Base-by-base conservation (phyloP, 2,329 filamentous ascomycete genomes). In the Didymella exigua region DNA sequence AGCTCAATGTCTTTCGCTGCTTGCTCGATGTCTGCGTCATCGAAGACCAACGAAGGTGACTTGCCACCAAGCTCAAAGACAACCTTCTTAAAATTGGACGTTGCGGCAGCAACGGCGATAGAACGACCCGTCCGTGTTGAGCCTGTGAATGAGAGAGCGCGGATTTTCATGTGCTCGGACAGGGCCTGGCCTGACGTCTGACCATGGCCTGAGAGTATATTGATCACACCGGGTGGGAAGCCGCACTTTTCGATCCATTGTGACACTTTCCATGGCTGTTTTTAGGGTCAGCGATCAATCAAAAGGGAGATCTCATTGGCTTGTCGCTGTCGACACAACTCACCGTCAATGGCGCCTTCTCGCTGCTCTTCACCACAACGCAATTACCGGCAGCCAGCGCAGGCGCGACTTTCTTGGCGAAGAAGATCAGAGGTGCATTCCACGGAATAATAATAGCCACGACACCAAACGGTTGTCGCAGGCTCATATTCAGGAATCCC, bases 21-120 rank as follows among this genome's bases (percentile, higher is more conserved):
- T 69, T 92, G 90, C 23, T 93, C 82, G 23, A 93, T 78, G 62
- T 85, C 91, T 21, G 90, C 90, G 40, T 90, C 90, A 72, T 93
- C 89, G 66, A 93, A 84, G 23, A 93, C 85, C 36, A 89, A 86
- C 14, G 89, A 89, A 70, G 93, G 90, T 79, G 92, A 93, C 82
- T 93, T 93, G 67, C 90, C 90, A 30, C 90, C 90, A 54, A 93
- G 79, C 76, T 93, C 93, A 72, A 90, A 90, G 78, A 93, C 89
- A 21, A 92, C 89, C 66, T 90, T 88, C 82, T 93, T 93, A 66
- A 90, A 89, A 68, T 93, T 91, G 66, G 89, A 89, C 2, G 88
- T 90, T 29, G 87, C 89, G 48, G 89, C 84, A 51, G 80, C 77
- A 75, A 65, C 63, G 43, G 87, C 93, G 73, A 93, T 93, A 78